Conservation (phyloP, 768 basidiomycete genomes). For the Tricholoma flavovirens region DNA sequence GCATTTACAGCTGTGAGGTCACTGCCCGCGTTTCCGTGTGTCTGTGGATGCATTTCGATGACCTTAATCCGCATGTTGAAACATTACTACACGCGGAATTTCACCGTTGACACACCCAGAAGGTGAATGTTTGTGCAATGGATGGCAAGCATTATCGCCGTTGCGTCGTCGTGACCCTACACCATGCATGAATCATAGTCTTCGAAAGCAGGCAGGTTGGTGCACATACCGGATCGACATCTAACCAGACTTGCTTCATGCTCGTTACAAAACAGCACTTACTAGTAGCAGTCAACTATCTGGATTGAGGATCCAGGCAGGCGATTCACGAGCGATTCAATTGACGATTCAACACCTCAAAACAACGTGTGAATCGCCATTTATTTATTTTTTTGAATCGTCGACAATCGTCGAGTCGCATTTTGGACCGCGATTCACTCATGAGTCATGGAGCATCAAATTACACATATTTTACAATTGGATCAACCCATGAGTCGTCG, state of each 20-base stretch:
- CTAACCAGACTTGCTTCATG: slow-evolving; percentile 51
- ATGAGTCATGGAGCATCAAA: no score
- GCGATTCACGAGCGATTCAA: no score
- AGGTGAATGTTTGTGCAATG: slow-evolving; percentile 61
- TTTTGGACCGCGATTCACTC: no score
- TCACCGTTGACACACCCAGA: slow-evolving; percentile 79
- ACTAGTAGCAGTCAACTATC: no score
- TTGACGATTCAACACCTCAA: no score
- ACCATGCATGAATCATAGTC: not conserved
- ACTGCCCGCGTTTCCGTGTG: slow-evolving; percentile 72
- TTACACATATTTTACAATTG: no score
- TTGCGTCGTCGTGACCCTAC: slow-evolving; percentile 88
- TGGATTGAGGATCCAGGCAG: no score
- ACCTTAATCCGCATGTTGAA: not conserved
- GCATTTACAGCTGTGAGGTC: slow-evolving; percentile 67
- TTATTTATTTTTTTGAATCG: no score
- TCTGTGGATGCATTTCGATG: slow-evolving; percentile 33
- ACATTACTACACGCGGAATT: slow-evolving; percentile 6
- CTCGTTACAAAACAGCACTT: no score
- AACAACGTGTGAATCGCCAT: no score
- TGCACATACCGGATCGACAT: slow-evolving; percentile 55
- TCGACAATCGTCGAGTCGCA: no score
- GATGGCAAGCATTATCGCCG: slow-evolving; percentile 72
- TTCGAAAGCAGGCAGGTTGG: not conserved
- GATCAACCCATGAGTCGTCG: no score